Conservation (phyloP, 257 asterid genomes). For the Haberlea rhodopensis region DNA sequence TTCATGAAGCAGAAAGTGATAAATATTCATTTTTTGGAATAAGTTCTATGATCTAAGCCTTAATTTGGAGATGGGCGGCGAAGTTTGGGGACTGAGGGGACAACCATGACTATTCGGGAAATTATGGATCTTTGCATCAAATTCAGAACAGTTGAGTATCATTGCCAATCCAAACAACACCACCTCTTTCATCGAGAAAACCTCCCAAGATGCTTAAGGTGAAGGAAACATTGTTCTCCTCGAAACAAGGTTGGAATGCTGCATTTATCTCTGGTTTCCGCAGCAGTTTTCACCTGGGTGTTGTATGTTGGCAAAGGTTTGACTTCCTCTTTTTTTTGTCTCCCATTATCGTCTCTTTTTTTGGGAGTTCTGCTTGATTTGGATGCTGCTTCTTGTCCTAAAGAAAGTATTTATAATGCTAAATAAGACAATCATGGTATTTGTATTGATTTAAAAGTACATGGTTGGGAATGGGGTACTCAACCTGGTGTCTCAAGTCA, state of each 20-base stretch:
- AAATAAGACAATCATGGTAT: background rate
- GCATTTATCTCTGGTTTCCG: conserved; percentile 64
- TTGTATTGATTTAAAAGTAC: conserved; percentile 1
- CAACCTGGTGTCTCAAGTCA: background rate
- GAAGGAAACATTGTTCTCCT: conserved; percentile 72
- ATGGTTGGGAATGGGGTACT: background rate
- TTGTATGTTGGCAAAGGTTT: conserved; percentile 76
- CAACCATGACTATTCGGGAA: conserved; percentile 87
- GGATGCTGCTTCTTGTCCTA: background rate
- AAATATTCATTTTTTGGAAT: background rate
- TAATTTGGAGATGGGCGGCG: conserved; percentile 37
- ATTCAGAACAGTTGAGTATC: conserved; percentile 50
- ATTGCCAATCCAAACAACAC: conserved; percentile 53
- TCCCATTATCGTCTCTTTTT: background rate
- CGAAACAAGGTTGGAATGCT: conserved; percentile 87
- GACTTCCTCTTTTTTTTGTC: conserved; percentile 21
- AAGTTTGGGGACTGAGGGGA: conserved; percentile 42
- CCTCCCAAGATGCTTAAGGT: conserved; percentile 79
- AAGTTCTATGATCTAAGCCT: background rate
- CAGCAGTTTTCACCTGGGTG: conserved; percentile 73
- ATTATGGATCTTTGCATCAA: conserved; percentile 92
- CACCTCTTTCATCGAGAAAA: conserved; percentile 54
- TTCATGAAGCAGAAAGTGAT: background rate
- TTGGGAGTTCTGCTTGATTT: conserved; percentile 1
- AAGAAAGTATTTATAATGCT: background rate